phyloP scores from a whole-genome alignment of 1,139 yeast species.

The Saccharomyces hybrid region DNA sequence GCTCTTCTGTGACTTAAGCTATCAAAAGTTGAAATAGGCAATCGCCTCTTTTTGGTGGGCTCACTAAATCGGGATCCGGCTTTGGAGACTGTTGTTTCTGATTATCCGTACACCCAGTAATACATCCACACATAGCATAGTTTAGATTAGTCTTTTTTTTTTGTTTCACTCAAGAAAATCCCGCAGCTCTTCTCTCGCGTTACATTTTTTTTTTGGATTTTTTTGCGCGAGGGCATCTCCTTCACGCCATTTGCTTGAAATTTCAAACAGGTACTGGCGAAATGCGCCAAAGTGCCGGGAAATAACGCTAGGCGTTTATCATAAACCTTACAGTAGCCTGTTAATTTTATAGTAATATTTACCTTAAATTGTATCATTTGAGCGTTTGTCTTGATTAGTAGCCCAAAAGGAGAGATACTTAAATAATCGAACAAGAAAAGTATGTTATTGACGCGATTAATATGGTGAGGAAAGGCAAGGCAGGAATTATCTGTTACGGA shows the following conservation, averaged over 20 bases:
- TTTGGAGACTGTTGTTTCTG: no score
- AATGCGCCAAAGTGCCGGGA: background rate
- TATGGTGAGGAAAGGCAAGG: background rate
- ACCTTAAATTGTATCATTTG: background rate
- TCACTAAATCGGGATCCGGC: no score
- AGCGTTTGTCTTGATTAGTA: background rate
- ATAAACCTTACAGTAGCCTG: background rate
- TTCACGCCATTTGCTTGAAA: background rate
- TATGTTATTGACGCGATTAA: background rate
- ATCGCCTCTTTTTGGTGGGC: no score
- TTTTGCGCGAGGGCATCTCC: background rate
- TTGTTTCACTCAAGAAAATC: background rate
- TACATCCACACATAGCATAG: background rate
- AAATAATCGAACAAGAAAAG: background rate
- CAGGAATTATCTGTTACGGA: background rate
- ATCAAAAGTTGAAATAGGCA: no score
- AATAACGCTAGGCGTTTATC: background rate
- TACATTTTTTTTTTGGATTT: background rate
- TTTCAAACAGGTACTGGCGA: background rate
- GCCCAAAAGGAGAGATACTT: background rate
- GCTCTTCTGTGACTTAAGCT: no score
- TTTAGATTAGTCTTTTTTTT: background rate
- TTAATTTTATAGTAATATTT: background rate
- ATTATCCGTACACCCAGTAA: background rate
- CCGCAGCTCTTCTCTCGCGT: background rate